These are phyloP conservation scores for Akanthomyces uredinophilus DNA, from an alignment of 2,329 filamentous ascomycete genomes.

Conservation along the genomic window DNA sequence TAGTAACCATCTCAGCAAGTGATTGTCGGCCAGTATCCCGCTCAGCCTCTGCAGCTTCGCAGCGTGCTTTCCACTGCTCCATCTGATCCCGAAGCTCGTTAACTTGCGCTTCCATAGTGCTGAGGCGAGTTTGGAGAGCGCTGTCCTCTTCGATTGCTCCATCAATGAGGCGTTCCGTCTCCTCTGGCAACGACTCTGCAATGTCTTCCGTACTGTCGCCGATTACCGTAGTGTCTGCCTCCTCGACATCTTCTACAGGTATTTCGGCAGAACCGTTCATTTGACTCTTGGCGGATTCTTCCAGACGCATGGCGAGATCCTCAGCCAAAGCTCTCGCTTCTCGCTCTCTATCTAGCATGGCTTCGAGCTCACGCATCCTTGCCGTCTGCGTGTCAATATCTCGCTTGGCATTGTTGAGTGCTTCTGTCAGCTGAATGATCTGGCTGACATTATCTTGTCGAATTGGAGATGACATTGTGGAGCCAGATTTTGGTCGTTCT, in stretches of 20 bases:
- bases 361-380: conserved; percentile 74
- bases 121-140: conserved; percentile 60
- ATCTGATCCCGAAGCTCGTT: conserved; percentile 74
- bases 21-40: conserved; percentile 66
- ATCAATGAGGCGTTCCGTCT: conserved; percentile 35
- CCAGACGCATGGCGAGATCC: conserved; percentile 67
- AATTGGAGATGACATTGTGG: conserved; percentile 51
- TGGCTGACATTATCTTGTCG: conserved; percentile 61
- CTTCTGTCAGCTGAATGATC: conserved; percentile 78
- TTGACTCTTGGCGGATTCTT: conserved; percentile 43
- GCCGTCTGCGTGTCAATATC: conserved; percentile 80
- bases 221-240: conserved; percentile 16
- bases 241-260: conserved; percentile 18
- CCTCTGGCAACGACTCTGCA: conserved; percentile 27
- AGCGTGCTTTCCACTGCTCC: conserved; percentile 69
- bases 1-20: conserved; percentile 81
- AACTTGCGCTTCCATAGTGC: conserved; percentile 74
- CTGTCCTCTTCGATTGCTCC: conserved; percentile 32
- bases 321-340: conserved; percentile 80
- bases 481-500: conserved; percentile 61
- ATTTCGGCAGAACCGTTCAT: conserved; percentile 24
- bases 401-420: conserved; percentile 74
- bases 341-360: conserved; percentile 68
- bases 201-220: conserved; percentile 14
- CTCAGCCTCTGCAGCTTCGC: conserved; percentile 76